Base-by-base conservation (phyloP, 2,329 filamentous ascomycete genomes). In the Xylariaceae sp. region DNA sequence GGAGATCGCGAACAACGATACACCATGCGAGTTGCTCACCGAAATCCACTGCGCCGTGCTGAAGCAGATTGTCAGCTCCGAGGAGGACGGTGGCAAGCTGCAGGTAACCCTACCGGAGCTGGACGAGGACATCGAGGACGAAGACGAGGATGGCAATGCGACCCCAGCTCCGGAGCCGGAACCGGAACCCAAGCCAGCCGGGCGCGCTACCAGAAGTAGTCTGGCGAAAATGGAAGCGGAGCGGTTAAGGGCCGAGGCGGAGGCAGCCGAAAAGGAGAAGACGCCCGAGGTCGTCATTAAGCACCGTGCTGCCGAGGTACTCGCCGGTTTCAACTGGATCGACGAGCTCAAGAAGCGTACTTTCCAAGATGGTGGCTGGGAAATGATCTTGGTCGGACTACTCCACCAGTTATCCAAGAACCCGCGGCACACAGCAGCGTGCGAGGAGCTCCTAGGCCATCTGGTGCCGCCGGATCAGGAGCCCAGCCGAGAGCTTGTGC, bases 31-130 rank as follows among this genome's bases (percentile, higher is more conserved):
- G 57, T 69, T 98, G 1, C 82, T 96, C 50, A 81, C 87, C 34
- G 92, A 98, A 60, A 77, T 92, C 4, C 90, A 97, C 61, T 98
- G 92, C 59, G 82, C 90, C 0, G 79, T 96, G 3, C 67, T 98
- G 44, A 96, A 95, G 59, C 77, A 88, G 19, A 70, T 97, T 15
- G 86, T 97, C 30, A 80, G 83, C 51, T 74, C 81, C 1, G 81
- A 89, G 43, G 71, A 74, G 11, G 81, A 87, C 23, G 83, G 82
- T 28, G 90, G 89, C 5, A 84, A 87, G 50, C 70, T 95, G 9
- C 81, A 89, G 46, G 81, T 94, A 11, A 76, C 77, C 9, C 68
- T 96, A 5, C 88, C 88, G 0, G 83, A 87, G 36, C 69, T 89
- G 36, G 79, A 85, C 12, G 74, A 80, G 2, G 81, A 84, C 0